Conservation (phyloP, 306 rosid species). For the Alnus glutinosa region DNA sequence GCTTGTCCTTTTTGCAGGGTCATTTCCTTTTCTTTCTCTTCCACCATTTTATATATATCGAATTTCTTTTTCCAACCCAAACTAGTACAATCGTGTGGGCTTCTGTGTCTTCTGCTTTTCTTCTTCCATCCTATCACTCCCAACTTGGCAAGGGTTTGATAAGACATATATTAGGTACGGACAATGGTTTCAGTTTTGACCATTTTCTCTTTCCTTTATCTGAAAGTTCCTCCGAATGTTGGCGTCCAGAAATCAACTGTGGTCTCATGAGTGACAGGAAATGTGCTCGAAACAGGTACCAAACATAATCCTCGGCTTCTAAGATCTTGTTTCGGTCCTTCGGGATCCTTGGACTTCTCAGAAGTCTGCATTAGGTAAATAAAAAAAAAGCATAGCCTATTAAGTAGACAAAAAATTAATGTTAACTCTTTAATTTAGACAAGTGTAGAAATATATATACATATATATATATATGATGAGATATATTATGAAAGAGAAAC, state of each 20-base stretch:
- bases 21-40: conserved; percentile 51
- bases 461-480: too few species aligned
- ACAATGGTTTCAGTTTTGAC: conserved; percentile 19
- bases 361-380: conserved; percentile 44
- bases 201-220: conserved; percentile 43
- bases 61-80: conserved; percentile 37
- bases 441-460: too few species aligned
- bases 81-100: conserved; percentile 44
- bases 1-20: conserved; percentile 53
- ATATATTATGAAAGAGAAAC: too few species aligned
- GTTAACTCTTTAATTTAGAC: too few species aligned
- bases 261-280: conserved; percentile 84
- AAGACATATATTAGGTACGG: conserved; percentile 51
- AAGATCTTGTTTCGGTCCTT: conserved; percentile 78
- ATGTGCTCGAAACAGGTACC: conserved; percentile 93
- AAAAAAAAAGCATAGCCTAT: neutral
- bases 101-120: conserved; percentile 28
- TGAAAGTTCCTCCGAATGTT: conserved; percentile 77
- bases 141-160: conserved; percentile 70
- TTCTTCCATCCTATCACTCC: conserved; percentile 55
- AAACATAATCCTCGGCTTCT: conserved; percentile 92
- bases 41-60: conserved; percentile 36
- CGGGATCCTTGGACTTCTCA: conserved; percentile 71
- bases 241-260: conserved; percentile 98
- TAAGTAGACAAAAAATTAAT: too few species aligned